Conservation (phyloP, 2,329 filamentous ascomycete species). For the Exserohilum rostratum region DNA sequence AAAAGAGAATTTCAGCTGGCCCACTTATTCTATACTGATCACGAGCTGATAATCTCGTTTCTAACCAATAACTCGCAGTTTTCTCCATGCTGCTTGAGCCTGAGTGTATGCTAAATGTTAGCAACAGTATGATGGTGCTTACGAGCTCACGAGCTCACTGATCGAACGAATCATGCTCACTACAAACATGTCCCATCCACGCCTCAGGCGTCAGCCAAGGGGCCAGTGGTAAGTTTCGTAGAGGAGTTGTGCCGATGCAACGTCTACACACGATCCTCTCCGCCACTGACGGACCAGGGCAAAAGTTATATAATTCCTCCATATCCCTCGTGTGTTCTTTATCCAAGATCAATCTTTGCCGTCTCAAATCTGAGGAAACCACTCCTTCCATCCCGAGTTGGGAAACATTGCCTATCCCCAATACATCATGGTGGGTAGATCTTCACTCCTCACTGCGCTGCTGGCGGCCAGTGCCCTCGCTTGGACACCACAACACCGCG, state of each 20-base stretch:
- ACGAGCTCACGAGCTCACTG: not conserved
- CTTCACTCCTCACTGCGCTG: conserved; percentile 4
- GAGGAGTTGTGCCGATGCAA: not conserved
- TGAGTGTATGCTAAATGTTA: not conserved
- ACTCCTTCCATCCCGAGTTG: not conserved
- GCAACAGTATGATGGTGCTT: not conserved
- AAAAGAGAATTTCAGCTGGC: not conserved
- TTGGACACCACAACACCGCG: conserved; percentile 12
- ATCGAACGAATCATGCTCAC: not conserved
- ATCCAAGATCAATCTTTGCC: not conserved
- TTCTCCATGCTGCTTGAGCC: not conserved
- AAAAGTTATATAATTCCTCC: not conserved
- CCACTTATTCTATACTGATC: not conserved
- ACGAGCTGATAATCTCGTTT: not conserved
- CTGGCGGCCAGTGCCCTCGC: conserved; percentile 12
- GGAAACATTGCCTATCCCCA: not conserved
- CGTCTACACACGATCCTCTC: not conserved
- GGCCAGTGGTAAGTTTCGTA: not conserved
- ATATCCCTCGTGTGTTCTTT: not conserved
- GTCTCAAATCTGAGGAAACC: not conserved
- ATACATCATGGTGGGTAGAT: not conserved
- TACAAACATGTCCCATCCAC: not conserved
- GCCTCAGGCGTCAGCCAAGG: not conserved
- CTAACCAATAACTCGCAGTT: not conserved
- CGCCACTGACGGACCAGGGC: not conserved